phyloP scores from a whole-genome alignment of 2,329 filamentous ascomycete species.

The Penicillium sp. region DNA sequence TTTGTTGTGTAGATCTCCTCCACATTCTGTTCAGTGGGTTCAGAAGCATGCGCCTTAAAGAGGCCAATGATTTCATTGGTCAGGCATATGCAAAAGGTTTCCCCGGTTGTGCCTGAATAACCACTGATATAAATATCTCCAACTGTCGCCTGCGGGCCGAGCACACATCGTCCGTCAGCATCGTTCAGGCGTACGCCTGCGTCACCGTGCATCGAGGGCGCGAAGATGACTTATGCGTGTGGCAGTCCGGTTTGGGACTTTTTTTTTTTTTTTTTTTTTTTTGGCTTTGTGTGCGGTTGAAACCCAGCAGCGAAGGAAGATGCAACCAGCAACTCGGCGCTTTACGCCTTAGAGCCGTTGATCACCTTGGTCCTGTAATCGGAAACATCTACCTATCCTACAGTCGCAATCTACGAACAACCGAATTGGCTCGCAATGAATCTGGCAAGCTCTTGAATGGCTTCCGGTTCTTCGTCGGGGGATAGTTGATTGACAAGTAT shows the following conservation, averaged over 20 bases:
- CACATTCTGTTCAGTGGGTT: not conserved
- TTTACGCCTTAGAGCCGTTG: not conserved
- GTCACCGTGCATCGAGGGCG: not conserved
- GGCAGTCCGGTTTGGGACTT: not conserved
- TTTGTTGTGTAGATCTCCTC: not conserved
- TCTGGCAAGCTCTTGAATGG: constrained; percentile 29
- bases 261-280: not conserved
- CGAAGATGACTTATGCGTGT: not conserved
- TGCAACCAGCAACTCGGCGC: not conserved
- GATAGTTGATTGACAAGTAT: constrained; percentile 28
- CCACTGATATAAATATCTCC: not conserved
- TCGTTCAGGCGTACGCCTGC: not conserved
- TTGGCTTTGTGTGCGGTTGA: not conserved
- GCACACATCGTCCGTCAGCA: no score
- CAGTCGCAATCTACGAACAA: constrained; percentile 15
- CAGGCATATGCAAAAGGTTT: not conserved
- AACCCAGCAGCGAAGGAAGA: not conserved
- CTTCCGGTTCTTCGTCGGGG: constrained; percentile 20
- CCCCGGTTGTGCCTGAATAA: not conserved
- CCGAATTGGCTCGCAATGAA: constrained; percentile 36
- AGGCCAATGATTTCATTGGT: not conserved
- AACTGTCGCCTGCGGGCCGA: no score
- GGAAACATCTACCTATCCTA: constrained; percentile 6
- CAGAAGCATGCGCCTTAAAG: not conserved
- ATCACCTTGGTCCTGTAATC: not conserved